A percentile compares a stretch with the other conserved stretches of the same genome.
phyloP scores from a whole-genome alignment of 768 basidiomycete genomes.

The Auricularia cornea region DNA sequence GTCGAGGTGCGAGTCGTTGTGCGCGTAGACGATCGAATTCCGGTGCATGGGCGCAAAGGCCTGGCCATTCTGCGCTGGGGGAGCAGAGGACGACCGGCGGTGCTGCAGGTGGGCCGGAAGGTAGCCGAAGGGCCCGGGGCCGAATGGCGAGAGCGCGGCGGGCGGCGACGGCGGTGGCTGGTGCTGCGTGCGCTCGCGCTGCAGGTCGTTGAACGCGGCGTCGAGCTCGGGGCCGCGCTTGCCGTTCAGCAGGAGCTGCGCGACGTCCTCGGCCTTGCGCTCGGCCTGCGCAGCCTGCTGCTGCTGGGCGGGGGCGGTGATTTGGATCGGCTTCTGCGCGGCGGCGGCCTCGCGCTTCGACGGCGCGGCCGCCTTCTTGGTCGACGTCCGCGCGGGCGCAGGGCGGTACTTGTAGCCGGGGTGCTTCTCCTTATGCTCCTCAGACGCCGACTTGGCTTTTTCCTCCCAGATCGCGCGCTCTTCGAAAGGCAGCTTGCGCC shows the following conservation, averaged over 20 bases:
- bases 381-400: constrained; percentile 29
- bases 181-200: constrained; percentile 22
- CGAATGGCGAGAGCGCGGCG: constrained; percentile 4
- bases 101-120: constrained; percentile 25
- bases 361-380: neutral
- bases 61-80: constrained; percentile 17
- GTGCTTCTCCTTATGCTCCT: constrained; percentile 64
- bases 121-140: constrained; percentile 1
- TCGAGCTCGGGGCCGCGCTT: constrained; percentile 62
- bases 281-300: constrained; percentile 21
- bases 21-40: neutral
- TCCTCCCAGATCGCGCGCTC: constrained; percentile 73
- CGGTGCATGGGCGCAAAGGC: neutral
- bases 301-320: constrained; percentile 38
- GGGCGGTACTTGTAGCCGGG: constrained; percentile 80
- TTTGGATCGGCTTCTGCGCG: constrained; percentile 28
- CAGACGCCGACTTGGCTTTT: constrained; percentile 60
- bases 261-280: constrained; percentile 49
- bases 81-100: constrained; percentile 56
- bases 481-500: constrained; percentile 59
- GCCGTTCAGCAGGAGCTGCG: constrained; percentile 55
- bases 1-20: neutral
- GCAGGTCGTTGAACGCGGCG: constrained; percentile 47
- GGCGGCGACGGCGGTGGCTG: constrained; percentile 6
- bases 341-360: neutral